Base-by-base conservation (phyloP, 2,329 filamentous ascomycete species). In the Escovopsis sp. region DNA sequence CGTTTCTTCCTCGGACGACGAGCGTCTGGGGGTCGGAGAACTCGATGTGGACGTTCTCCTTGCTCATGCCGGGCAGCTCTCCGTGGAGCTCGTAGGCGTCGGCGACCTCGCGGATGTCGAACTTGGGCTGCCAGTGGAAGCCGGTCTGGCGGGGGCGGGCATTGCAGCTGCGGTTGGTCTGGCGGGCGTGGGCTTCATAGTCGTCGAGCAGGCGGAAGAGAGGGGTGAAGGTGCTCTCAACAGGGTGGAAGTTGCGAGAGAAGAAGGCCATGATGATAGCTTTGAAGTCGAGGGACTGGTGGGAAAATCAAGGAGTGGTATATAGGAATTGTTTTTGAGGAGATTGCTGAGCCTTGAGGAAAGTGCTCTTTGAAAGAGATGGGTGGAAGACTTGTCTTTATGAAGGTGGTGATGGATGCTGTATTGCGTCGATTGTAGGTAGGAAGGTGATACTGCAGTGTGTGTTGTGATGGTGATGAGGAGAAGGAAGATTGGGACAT, bases 11-110 rank as follows among this genome's bases (percentile, higher is more conserved):
- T 39, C 71, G 72, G 53, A 90, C 65, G 43, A 73, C 67, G 30
- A 88, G 61, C 13, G 79, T 86, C 60, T 82, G 76, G 29, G 69
- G 64, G 52, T 88, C 81, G 39, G 73, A 76, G 65, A 87, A 88
- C 51, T 88, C 81, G 51, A 88, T 80, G 52, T 69, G 63, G 49
- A 90, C 63, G 49, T 86, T 65, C 47, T 82, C 74, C 60, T 83
- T 80, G 42, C 71, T 70, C 46, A 87, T 65, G 37, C 83, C 83
- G 0, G 82, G 77, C 5, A 88, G 72, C 57, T 88, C 82, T 48
- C 82, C 83, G 48, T 87, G 74, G 15, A 88, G 76, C 57, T 88
- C 77, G 52, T 85, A 88, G 43, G 63, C 54, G 5, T 72, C 58
- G 41, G 69, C 68, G 11, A 69, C 71, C 61, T 90, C 83, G 53